Evolutionary conservation across 1,284 basidiomycete species (phyloP).

Genomic region (Pseudomicrostroma phylloplanum): DNA sequence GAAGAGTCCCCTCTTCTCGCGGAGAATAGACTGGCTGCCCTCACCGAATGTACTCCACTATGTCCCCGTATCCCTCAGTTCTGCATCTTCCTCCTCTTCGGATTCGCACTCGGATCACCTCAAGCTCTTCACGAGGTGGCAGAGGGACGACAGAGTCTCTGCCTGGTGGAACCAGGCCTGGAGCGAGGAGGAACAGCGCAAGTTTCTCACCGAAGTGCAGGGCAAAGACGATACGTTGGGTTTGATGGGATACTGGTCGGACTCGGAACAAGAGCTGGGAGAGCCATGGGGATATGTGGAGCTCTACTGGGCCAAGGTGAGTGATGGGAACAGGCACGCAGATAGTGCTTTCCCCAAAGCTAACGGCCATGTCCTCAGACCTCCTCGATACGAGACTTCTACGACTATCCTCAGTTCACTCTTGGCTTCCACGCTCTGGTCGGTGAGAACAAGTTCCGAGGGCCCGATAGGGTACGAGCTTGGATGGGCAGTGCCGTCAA

Average conservation of each 20-base stretch:
- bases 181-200: constrained; percentile 28
- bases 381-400: constrained; percentile 26
- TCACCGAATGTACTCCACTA: constrained; percentile 6
- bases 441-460: constrained; percentile 41
- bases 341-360: neutral
- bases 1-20: neutral
- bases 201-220: constrained; percentile 27
- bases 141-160: constrained; percentile 40
- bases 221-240: constrained; percentile 22
- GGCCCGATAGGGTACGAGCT: constrained; percentile 37
- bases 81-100: too few species aligned
- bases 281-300: constrained; percentile 47
- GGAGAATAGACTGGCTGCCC: neutral
- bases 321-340: neutral
- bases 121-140: constrained; percentile 33
- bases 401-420: constrained; percentile 28
- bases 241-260: constrained; percentile 42
- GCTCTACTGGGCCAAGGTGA: constrained; percentile 34
- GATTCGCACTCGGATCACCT: neutral
- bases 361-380: constrained; percentile 12
- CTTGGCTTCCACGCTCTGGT: constrained; percentile 46
- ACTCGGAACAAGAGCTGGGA: constrained; percentile 11
- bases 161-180: constrained; percentile 42
- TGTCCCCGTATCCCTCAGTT: neutral
- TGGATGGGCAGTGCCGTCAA: constrained; percentile 48